These are phyloP conservation scores for Ascochyta koolunga DNA, from an alignment of 2,329 filamentous ascomycete species.

Conservation along the genomic window DNA sequence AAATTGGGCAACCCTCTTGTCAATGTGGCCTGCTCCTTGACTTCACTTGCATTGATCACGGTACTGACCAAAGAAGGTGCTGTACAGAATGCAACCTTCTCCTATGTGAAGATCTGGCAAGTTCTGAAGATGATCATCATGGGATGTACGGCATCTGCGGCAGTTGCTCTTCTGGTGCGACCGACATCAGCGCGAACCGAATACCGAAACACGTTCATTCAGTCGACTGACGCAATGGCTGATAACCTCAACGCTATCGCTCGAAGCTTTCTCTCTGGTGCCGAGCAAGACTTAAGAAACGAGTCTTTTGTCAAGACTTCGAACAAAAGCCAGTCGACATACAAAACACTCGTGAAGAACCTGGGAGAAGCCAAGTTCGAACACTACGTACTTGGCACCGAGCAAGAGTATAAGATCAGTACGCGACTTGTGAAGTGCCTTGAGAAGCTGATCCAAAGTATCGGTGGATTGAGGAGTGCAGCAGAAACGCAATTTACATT, in stretches of 20 bases:
- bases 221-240: conserved; percentile 75
- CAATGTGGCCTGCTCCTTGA: conserved; percentile 78
- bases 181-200: conserved; percentile 77
- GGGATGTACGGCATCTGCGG: conserved; percentile 61
- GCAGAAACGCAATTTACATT: conserved; percentile 88
- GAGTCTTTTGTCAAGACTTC: conserved; percentile 68
- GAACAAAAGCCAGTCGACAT: conserved; percentile 68
- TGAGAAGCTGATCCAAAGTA: conserved; percentile 82
- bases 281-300: conserved; percentile 76
- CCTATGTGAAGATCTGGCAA: conserved; percentile 80
- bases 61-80: conserved; percentile 90
- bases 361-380: conserved; percentile 87
- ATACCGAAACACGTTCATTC: conserved; percentile 74
- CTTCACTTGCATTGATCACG: conserved; percentile 87
- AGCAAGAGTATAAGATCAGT: conserved; percentile 79
- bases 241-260: conserved; percentile 84
- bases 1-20: conserved; percentile 78
- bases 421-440: conserved; percentile 82
- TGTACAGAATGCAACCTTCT: conserved; percentile 81
- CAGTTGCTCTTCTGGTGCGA: conserved; percentile 71
- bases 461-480: conserved; percentile 88
- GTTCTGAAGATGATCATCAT: conserved; percentile 61
- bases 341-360: conserved; percentile 74
- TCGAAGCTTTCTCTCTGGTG: conserved; percentile 80
- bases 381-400: conserved; percentile 80